Evolutionary conservation across 1,284 basidiomycete genomes (phyloP).

Genomic region (Hymenochaete sp.): DNA sequence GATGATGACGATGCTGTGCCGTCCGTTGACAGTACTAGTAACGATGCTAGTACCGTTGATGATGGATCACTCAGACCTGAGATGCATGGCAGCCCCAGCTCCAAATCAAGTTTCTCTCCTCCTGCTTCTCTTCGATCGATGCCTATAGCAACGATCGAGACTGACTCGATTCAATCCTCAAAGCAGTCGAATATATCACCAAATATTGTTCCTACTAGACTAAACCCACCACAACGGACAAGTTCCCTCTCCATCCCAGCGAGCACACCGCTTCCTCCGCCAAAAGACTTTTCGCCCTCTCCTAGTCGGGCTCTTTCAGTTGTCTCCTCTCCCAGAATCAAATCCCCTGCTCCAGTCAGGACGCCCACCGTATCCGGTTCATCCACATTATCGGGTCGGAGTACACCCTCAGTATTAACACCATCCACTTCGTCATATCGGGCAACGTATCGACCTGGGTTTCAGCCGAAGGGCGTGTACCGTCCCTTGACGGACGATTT

Average conservation of each 20-base stretch:
- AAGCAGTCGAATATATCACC: not conserved
- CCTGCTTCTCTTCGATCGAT: too few relatives aligned
- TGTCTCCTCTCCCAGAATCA: conserved; percentile 18
- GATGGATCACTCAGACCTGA: too few relatives aligned
- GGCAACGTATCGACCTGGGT: conserved; percentile 70
- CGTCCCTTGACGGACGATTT: conserved; percentile 74
- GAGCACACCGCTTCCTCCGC: conserved; percentile 18
- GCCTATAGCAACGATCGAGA: not conserved
- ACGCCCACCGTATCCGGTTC: conserved; percentile 19
- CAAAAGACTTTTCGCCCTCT: conserved; percentile 26
- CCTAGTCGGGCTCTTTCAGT: conserved; percentile 22
- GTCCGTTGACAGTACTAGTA: too few relatives aligned
- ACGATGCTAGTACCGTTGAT: too few relatives aligned
- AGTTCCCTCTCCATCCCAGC: conserved; percentile 19
- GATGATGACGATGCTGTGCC: not conserved
- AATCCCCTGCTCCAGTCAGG: conserved; percentile 20
- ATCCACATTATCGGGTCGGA: too few relatives aligned
- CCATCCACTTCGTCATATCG: conserved; percentile 24
- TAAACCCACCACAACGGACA: conserved; percentile 15
- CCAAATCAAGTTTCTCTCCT: too few relatives aligned
- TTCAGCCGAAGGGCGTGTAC: conserved; percentile 72
- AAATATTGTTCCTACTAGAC: not conserved
- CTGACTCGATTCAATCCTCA: not conserved
- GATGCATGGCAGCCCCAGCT: too few relatives aligned
- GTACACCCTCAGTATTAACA: conserved; percentile 11